Conservation (phyloP, 495 filamentous ascomycete genomes). For the Geopyxis carbonaria region DNA sequence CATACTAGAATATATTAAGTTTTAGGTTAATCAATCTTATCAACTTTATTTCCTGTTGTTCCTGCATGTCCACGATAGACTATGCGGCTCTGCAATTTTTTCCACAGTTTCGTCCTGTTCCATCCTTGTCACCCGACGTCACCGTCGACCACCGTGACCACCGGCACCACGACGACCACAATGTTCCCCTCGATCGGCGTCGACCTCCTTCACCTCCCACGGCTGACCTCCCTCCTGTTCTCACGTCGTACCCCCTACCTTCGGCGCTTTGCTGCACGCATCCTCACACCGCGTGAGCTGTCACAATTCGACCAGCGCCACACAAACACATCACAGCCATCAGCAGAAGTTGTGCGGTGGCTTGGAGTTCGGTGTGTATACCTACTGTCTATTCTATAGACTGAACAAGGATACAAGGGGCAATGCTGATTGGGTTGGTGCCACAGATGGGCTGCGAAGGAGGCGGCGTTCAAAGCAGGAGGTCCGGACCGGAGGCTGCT, state of each 20-base stretch:
- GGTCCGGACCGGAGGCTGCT: constrained; percentile 4
- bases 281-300: constrained; percentile 33
- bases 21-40: too few species aligned
- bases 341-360: constrained; percentile 5
- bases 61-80: too few species aligned
- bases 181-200: constrained; percentile 33
- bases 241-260: constrained; percentile 28
- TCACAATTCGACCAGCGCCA: constrained; percentile 19
- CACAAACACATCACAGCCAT: too few species aligned
- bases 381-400: background rate
- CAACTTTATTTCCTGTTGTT: too few species aligned
- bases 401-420: background rate
- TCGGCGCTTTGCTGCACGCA: constrained; percentile 35
- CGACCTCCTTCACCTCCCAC: constrained; percentile 39
- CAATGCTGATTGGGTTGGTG: too few species aligned
- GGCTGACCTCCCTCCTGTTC: constrained; percentile 31
- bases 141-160: too few species aligned
- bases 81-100: too few species aligned
- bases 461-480: constrained; percentile 22
- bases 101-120: too few species aligned
- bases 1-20: too few species aligned
- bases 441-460: constrained; percentile 19
- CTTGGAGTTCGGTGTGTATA: constrained; percentile 23
- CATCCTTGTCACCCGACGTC: too few species aligned
- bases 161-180: too few species aligned